These are phyloP conservation scores for Trichoderma guizhouense DNA, from an alignment of 2,329 filamentous ascomycete species.

Conservation along the genomic window DNA sequence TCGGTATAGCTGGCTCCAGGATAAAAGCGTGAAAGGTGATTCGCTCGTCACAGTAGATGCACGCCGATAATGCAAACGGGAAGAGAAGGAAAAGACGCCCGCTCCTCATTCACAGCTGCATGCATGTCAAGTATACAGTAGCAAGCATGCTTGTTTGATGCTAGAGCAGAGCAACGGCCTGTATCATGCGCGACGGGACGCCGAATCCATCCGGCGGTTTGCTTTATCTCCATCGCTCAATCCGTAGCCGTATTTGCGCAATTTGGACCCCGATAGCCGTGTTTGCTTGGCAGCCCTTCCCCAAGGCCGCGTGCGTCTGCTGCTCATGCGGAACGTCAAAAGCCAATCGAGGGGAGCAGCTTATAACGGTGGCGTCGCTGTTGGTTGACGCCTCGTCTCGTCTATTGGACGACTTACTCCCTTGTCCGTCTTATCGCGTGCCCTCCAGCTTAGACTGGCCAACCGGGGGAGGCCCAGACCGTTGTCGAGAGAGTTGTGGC, in stretches of 20 bases:
- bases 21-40: background rate
- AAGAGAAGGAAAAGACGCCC: background rate
- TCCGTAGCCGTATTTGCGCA: conserved; percentile 4
- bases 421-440: conserved; percentile 11
- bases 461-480: conserved; percentile 6
- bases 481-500: background rate
- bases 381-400: conserved; percentile 13
- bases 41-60: background rate
- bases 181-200: background rate
- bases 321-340: background rate
- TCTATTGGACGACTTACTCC: background rate
- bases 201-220: conserved; percentile 1
- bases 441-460: background rate
- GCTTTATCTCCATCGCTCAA: conserved; percentile 14
- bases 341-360: background rate
- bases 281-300: background rate
- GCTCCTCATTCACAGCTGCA: background rate
- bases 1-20: background rate
- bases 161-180: background rate
- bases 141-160: background rate
- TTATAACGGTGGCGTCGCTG: background rate
- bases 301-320: background rate
- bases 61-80: background rate
- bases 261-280: conserved; percentile 10
- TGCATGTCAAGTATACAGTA: background rate